phyloP scores from a whole-genome alignment of 2,329 filamentous ascomycete genomes.

The Pseudogymnoascus sp. region DNA sequence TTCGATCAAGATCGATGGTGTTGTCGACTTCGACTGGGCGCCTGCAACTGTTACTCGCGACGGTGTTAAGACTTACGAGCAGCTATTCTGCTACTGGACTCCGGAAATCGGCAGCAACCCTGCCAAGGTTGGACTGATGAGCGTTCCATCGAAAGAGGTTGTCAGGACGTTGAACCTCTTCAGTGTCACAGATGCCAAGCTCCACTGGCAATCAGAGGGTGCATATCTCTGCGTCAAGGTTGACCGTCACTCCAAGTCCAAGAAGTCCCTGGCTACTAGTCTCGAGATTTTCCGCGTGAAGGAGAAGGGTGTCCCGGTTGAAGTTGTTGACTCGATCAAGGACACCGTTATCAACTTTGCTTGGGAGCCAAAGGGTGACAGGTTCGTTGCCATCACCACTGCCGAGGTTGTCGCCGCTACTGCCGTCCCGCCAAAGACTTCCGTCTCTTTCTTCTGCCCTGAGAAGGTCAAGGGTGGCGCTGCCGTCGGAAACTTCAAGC shows the following conservation, averaged over 20 bases:
- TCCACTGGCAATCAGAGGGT: constrained; percentile 96
- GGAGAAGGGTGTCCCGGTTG: constrained; percentile 96
- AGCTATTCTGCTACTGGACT: constrained; percentile 97
- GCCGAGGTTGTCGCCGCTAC: constrained; percentile 71
- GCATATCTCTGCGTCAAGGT: constrained; percentile 97
- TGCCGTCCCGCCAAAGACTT: constrained; percentile 85
- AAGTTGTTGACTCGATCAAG: constrained; percentile 95
- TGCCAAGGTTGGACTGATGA: constrained; percentile 94
- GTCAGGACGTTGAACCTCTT: constrained; percentile 94
- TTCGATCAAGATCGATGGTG: constrained; percentile 90
- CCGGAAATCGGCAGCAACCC: constrained; percentile 97
- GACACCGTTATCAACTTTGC: constrained; percentile 99
- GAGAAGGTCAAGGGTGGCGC: constrained; percentile 80
- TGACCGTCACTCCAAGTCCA: constrained; percentile 96
- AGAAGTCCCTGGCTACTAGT: constrained; percentile 95
- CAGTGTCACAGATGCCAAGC: constrained; percentile 93
- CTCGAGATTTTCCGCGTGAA: constrained; percentile 95
- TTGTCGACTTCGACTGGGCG: constrained; percentile 97
- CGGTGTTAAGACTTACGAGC: constrained; percentile 84
- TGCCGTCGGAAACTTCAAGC: constrained; percentile 86
- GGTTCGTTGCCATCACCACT: constrained; percentile 94
- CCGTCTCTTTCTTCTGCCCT: constrained; percentile 92
- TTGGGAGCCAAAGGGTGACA: constrained; percentile 96
- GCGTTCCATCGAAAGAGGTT: constrained; percentile 87
- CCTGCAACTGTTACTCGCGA: constrained; percentile 76